Evolutionary conservation across 1,284 basidiomycete species (phyloP).

Genomic region (Ceratobasidium sp.): DNA sequence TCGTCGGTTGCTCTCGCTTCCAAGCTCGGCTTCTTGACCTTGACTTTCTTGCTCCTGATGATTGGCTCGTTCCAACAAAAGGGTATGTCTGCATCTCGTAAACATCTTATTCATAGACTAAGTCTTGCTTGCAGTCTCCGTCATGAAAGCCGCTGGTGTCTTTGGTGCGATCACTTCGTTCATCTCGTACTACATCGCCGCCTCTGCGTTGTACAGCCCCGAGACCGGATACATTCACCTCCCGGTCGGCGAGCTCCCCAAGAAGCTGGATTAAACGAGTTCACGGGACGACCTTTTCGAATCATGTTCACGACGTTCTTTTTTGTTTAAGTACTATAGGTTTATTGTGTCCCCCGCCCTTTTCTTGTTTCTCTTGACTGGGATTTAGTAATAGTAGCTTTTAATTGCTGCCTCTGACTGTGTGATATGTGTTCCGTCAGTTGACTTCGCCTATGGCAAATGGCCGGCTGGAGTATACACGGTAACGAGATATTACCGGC

Average conservation of each 20-base stretch:
- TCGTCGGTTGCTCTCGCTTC: slow-evolving; percentile 48
- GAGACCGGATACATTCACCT: slow-evolving; percentile 47
- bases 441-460: not conserved
- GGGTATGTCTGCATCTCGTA: not conserved
- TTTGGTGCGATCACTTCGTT: slow-evolving; percentile 73
- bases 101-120: not conserved
- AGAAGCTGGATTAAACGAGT: not conserved
- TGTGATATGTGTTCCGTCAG: not conserved
- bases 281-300: not conserved
- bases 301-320: not conserved
- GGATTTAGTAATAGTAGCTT: slow-evolving; percentile 24
- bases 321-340: slow-evolving; percentile 18
- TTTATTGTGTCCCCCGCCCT: not conserved
- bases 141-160: slow-evolving; percentile 71
- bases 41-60: slow-evolving; percentile 50
- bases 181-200: slow-evolving; percentile 73
- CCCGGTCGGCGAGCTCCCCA: slow-evolving; percentile 34
- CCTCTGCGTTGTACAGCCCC: slow-evolving; percentile 63
- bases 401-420: not conserved
- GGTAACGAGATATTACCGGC: too few relatives aligned
- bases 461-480: too few relatives aligned
- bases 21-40: slow-evolving; percentile 54
- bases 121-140: slow-evolving; percentile 13
- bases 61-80: slow-evolving; percentile 41
- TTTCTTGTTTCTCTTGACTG: not conserved